Base-by-base conservation (phyloP, 1,284 basidiomycete species). In the Psilocybe mexicana region DNA sequence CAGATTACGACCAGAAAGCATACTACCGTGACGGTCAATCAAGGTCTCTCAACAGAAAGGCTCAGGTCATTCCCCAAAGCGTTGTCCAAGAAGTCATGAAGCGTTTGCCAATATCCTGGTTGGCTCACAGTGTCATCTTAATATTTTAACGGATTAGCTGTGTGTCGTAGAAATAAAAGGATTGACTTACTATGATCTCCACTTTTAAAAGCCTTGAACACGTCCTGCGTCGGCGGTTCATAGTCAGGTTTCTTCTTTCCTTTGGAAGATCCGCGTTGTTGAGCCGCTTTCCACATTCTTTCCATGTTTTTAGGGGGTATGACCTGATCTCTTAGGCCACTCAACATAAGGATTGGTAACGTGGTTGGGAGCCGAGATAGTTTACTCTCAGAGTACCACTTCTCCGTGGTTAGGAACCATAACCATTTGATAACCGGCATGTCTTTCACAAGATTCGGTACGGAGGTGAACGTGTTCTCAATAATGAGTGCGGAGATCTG, bases 401-500 rank as follows among this genome's bases (percentile, higher is more conserved):
- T 65, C 61, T 77, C 70, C 0, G 68, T 68, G 48, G 60, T 65
- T n/a, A 70, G 57, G 30, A 71, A 72, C 12, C 68, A 58, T 28
- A 72, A 62, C 45, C 65, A 57, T 8, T 66, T 53, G 35, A 72
- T 55, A 18, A 72, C 7, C 2, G 74, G 72, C 59, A 67, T 66
- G 45, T 51, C 62, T 45, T 63, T 63, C 6, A 74, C 67, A 26
- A 76, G 58, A 14, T 68, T 61, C 0, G 74, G 75, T 33, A 76
- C 69, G 0, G 74, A 76, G 0, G 69, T 64, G 63, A 76, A 76
- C 0, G 75, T 76, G 55, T 76, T 77, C 54, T 77, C 75, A 28
- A 77, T 38, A 6, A 77, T 74, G 25, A 77, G 68, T 0, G 70
- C 74, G 2, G 65, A 23, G 30, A 74, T 64, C 70, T 74, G 12